These are phyloP conservation scores for Artemisia annua DNA, from an alignment of 129 eudicot species.

Conservation along the genomic window DNA sequence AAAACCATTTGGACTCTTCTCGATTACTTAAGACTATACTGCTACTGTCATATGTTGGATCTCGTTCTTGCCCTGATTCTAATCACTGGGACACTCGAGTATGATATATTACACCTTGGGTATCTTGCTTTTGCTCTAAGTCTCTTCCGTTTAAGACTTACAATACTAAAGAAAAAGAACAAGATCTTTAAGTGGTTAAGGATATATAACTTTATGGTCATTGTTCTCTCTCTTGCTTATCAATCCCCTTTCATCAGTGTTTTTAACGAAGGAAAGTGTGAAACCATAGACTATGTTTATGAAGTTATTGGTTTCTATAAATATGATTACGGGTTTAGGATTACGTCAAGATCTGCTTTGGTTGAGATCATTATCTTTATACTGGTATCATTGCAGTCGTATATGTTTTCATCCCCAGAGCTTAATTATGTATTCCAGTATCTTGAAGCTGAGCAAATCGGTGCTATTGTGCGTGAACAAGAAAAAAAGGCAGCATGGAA, in stretches of 20 bases:
- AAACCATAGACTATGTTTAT: conserved; percentile 76
- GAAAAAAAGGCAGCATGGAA: conserved; percentile 99
- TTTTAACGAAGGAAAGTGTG: conserved; percentile 74
- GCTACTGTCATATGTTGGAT: conserved; percentile 96
- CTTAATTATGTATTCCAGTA: conserved; percentile 92
- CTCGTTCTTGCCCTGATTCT: conserved; percentile 86
- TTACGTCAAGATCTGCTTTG: conserved; percentile 93
- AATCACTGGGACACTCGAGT: conserved; percentile 94
- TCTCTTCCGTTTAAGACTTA: conserved; percentile 82
- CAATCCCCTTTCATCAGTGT: conserved; percentile 92
- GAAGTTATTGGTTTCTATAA: conserved; percentile 88
- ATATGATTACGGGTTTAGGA: conserved; percentile 93
- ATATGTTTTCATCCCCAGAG: conserved; percentile 90
- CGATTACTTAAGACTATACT: conserved; percentile 90
- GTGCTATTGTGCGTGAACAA: conserved; percentile 93
- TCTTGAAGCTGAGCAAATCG: conserved; percentile 98
- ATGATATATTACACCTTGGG: conserved; percentile 93
- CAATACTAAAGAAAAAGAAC: conserved; percentile 88
- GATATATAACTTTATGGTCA: conserved; percentile 83
- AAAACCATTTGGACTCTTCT: conserved; percentile 97
- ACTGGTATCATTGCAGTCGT: conserved; percentile 89
- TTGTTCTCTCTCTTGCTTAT: conserved; percentile 93
- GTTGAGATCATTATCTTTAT: conserved; percentile 90
- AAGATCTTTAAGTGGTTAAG: conserved; percentile 86
- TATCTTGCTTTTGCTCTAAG: conserved; percentile 92